These are phyloP conservation scores for Leishmania tarentolae DNA, from an alignment of 208 protist genomes.

Conservation along the genomic window DNA sequence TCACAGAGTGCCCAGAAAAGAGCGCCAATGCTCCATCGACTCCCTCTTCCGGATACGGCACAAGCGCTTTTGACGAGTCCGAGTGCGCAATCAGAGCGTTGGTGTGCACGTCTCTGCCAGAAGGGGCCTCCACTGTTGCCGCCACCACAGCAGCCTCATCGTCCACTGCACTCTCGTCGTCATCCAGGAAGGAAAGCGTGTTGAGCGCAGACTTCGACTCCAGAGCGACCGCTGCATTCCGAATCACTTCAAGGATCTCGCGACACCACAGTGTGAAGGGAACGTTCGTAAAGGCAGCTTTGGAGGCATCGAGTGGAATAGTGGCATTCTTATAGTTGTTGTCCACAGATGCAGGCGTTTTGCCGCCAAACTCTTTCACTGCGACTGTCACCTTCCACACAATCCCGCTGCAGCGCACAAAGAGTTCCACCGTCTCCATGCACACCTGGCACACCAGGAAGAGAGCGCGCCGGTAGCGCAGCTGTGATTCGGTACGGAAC, in stretches of 20 bases:
- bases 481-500: neutral
- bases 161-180: neutral
- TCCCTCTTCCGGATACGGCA: neutral
- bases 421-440: conserved; percentile 87
- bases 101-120: neutral
- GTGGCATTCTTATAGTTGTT: neutral
- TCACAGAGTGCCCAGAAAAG: neutral
- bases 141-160: neutral
- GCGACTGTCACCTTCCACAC: conserved; percentile 80
- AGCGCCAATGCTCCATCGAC: conserved; percentile 9
- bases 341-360: neutral
- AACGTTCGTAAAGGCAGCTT: conserved; percentile 1
- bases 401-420: conserved; percentile 84
- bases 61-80: neutral
- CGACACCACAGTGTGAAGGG: conserved; percentile 15
- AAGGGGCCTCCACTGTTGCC: no score
- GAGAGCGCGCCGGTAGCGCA: conserved; percentile 47
- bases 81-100: neutral
- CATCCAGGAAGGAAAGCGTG: conserved; percentile 13
- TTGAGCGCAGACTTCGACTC: conserved; percentile 8
- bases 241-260: conserved; percentile 19
- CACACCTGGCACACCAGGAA: conserved; percentile 87
- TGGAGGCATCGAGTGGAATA: neutral
- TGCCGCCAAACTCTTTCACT: conserved; percentile 15
- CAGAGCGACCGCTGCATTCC: neutral